Evolutionary conservation across 208 protist species (phyloP).

Genomic region (Acanthamoeba royreba): DNA sequence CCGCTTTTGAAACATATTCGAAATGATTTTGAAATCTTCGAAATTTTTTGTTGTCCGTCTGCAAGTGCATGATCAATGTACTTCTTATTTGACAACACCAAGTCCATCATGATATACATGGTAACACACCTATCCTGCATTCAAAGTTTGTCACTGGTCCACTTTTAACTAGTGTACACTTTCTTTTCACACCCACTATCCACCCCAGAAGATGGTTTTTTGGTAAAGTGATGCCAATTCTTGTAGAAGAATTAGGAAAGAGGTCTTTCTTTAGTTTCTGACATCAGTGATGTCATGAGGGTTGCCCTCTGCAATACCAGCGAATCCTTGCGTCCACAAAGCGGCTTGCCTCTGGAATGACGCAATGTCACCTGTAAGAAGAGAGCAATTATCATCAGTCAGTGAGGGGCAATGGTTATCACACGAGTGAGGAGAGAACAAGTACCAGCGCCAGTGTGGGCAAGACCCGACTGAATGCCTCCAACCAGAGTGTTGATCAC

Average conservation of each 20-base stretch:
- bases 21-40: too few species aligned
- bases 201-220: too few species aligned
- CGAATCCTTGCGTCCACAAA: neutral
- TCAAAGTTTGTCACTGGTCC: neutral
- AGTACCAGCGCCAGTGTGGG: neutral
- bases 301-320: neutral
- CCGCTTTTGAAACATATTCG: too few species aligned
- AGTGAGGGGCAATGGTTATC: too few species aligned
- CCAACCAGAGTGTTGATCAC: slow-evolving; percentile 51
- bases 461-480: slow-evolving; percentile 61
- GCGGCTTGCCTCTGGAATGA: neutral
- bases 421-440: neutral
- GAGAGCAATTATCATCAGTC: too few species aligned
- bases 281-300: slow-evolving; percentile 15
- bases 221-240: neutral
- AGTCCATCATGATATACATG: neutral
- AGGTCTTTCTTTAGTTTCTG: neutral
- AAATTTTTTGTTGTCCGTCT: neutral
- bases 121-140: too few species aligned
- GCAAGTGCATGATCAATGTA: too few species aligned
- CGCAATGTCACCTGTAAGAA: neutral
- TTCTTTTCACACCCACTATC: neutral
- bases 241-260: neutral
- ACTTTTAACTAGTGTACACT: neutral
- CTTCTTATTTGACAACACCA: too few species aligned